Base-by-base conservation (phyloP, 805 yeast genomes). In the Yamadazyma takamatsuzukensis region DNA sequence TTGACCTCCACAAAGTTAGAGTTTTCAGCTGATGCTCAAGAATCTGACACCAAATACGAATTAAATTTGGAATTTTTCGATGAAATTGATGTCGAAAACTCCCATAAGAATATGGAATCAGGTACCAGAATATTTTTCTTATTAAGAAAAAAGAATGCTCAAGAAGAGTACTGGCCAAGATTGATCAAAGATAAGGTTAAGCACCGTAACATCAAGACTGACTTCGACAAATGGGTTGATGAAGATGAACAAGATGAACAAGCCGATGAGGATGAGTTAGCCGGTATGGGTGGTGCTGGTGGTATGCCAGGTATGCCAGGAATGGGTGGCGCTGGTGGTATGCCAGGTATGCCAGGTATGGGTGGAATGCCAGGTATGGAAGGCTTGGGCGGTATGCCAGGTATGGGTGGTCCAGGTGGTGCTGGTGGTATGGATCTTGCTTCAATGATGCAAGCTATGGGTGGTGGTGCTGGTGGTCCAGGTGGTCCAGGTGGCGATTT, bases 151-250 rank as follows among this genome's bases (percentile, higher is more conserved):
- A 74, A 75, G 54, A 76, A 74, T 35, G 56, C 71, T 15, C 69
- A 75, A 46, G 76, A 67, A 37, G 97, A 88, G 54, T 90, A 62
- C 71, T 90, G 98, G 98, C 97, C 98, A 48, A 78, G 97, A 54
- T 73, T 90, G 56, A 83, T 89, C 36, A 89, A 88, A 64, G 89
- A 83, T 50, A 86, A 88, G 68, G 70, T 74, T 52, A 87, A 80
- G 56, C 75, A 72, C 41, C 86, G 80, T 44, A 85, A 75, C 61
- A 76, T 90, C 56, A 84, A 85, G 70, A 90, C 98, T 10, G 97
- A 90, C 55, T 90, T 90, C 54, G 96, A 89, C 67, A 85, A 81
- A 61, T 90, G 98, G 98, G 95, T 85, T 25, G 98, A 90, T 55
- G 97, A 90, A 68, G 98, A 90, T 55, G 98, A 90, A 64, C 98